These are phyloP conservation scores for Stellera chamaejasme DNA, from an alignment of 345 rosid genomes.

Conservation along the genomic window DNA sequence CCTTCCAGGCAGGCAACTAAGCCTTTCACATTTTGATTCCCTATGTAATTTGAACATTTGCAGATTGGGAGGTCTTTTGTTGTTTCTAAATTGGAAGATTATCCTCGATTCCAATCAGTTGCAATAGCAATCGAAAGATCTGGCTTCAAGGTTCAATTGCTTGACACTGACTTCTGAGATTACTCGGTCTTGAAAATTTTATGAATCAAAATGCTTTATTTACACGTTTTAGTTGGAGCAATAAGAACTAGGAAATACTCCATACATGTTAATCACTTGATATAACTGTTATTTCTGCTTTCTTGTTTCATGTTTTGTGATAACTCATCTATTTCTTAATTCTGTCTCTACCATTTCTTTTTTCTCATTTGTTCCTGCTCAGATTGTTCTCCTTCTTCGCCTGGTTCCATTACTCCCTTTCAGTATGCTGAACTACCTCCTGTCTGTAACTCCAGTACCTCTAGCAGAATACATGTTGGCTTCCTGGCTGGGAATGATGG, in stretches of 20 bases:
- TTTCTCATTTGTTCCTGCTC: slow-evolving; percentile 16
- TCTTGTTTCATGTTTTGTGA: no score
- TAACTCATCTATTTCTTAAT: no score
- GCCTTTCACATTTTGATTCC: not conserved
- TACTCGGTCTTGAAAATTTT: no score
- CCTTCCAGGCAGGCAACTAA: not conserved
- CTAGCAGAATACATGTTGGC: slow-evolving; percentile 80
- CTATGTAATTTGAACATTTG: slow-evolving; percentile 11
- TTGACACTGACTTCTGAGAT: slow-evolving; percentile 1
- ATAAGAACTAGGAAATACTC: no score
- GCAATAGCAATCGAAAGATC: slow-evolving; percentile 79
- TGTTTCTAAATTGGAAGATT: slow-evolving; percentile 80
- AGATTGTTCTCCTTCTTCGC: slow-evolving; percentile 90
- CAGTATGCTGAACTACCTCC: slow-evolving; percentile 89
- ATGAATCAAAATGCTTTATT: no score
- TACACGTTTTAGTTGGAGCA: no score
- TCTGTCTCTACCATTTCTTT: slow-evolving; percentile 3
- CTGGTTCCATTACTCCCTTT: slow-evolving; percentile 96
- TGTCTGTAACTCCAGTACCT: slow-evolving; percentile 89
- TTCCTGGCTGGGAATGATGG: slow-evolving; percentile 99
- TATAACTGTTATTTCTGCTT: no score
- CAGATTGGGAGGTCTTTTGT: slow-evolving; percentile 87
- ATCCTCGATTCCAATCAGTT: slow-evolving; percentile 87
- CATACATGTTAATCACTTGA: no score
- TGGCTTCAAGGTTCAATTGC: slow-evolving; percentile 78